Evolutionary conservation across 2,329 filamentous ascomycete species (phyloP).

Genomic region (Colletotrichum lindemuthianum): DNA sequence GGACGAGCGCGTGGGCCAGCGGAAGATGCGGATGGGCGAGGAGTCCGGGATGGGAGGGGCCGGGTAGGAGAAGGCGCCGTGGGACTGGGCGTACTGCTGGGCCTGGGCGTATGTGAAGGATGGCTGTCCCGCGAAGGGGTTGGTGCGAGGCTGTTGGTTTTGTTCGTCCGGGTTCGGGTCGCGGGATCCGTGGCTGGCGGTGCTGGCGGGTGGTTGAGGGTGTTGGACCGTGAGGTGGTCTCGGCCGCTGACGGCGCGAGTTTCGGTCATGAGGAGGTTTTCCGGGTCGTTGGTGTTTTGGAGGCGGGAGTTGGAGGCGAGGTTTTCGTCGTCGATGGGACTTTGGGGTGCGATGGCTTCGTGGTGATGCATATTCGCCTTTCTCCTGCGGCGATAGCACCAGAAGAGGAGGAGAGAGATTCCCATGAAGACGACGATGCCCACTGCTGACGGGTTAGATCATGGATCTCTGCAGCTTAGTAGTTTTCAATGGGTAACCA

Average conservation of each 20-base stretch:
- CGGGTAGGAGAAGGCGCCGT: slow-evolving; percentile 16
- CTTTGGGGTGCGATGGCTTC: slow-evolving; percentile 7
- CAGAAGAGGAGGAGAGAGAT: slow-evolving; percentile 25
- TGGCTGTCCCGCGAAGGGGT: slow-evolving; percentile 12
- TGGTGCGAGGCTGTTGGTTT: not conserved
- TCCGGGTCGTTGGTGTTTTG: not conserved
- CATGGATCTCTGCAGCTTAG: not conserved
- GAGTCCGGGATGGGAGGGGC: slow-evolving; percentile 20
- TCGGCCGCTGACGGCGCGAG: not conserved
- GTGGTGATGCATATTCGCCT: slow-evolving; percentile 1
- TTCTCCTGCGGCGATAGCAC: slow-evolving; percentile 26
- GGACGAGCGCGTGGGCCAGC: slow-evolving; percentile 34
- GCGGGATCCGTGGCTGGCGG: not conserved
- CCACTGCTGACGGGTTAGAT: slow-evolving; percentile 7
- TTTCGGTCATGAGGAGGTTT: not conserved
- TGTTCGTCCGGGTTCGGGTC: not conserved
- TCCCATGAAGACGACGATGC: slow-evolving; percentile 22
- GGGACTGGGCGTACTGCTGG: slow-evolving; percentile 31
- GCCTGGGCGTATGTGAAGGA: slow-evolving; percentile 31
- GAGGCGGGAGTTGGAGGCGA: not conserved
- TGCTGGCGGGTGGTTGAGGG: not conserved
- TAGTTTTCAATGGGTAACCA: too few species aligned
- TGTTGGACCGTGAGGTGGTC: slow-evolving; percentile 16
- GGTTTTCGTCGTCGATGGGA: not conserved
- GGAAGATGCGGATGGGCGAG: slow-evolving; percentile 32